Conservation (phyloP, 768 basidiomycete species). For the Psilocybe sp. region DNA sequence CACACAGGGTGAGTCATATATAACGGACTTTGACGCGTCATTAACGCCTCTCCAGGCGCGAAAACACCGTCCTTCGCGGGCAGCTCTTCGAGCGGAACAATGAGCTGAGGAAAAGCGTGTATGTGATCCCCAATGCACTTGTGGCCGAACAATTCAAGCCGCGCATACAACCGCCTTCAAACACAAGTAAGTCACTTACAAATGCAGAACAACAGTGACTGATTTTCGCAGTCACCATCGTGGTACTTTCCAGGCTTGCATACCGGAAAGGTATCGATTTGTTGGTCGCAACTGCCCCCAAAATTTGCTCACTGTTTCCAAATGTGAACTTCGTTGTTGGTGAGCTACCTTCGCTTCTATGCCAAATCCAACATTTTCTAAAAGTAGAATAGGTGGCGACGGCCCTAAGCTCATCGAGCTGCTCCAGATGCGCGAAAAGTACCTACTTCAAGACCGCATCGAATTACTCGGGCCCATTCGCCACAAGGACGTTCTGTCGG, state of each 20-base stretch:
- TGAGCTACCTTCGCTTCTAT: conserved; percentile 23
- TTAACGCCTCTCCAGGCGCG: conserved; percentile 57
- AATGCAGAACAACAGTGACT: background rate
- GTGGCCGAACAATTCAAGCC: conserved; percentile 87
- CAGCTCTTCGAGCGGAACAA: conserved; percentile 60
- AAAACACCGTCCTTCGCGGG: conserved; percentile 92
- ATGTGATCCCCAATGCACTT: conserved; percentile 93
- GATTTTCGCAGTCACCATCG: conserved; percentile 73
- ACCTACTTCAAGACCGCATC: conserved; percentile 89
- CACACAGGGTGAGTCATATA: conserved; percentile 77
- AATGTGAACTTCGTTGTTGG: conserved; percentile 89
- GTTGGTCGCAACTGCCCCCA: conserved; percentile 87
- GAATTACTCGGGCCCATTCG: conserved; percentile 80
- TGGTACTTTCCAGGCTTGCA: conserved; percentile 85
- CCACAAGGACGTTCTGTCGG: conserved; percentile 78
- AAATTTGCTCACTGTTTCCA: conserved; percentile 82
- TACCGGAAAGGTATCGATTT: conserved; percentile 98
- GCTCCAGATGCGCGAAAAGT: conserved; percentile 91
- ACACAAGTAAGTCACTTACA: conserved; percentile 48
- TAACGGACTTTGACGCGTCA: background rate
- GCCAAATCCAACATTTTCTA: background rate
- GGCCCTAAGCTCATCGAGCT: conserved; percentile 95
- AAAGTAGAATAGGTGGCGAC: conserved; percentile 67
- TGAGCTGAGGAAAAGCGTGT: conserved; percentile 57
- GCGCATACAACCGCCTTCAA: conserved; percentile 38